Evolutionary conservation across 2,329 filamentous ascomycete species (phyloP).

Genomic region (Aureobasidium pullulans): DNA sequence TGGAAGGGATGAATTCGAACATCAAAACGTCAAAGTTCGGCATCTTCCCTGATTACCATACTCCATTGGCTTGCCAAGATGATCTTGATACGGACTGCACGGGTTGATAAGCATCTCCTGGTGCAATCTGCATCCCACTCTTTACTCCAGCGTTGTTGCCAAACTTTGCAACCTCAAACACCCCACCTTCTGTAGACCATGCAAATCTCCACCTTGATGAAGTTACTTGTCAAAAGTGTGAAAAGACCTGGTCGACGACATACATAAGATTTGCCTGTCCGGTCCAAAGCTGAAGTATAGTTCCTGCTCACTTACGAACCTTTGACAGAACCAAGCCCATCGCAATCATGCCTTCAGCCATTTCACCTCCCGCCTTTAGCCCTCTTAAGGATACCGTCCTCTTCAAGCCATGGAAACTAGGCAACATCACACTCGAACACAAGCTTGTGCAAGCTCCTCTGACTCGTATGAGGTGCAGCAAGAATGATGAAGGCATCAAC

Average conservation of each 20-base stretch:
- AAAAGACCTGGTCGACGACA: no score
- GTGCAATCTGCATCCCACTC: not conserved
- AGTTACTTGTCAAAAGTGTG: not conserved
- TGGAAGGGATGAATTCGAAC: no score
- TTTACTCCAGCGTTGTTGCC: not conserved
- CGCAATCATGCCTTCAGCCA: conserved; percentile 13
- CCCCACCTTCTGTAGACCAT: not conserved
- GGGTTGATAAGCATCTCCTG: not conserved
- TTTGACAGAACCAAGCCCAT: no score
- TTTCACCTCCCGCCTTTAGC: conserved; percentile 15
- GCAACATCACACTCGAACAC: conserved; percentile 42
- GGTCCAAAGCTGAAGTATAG: no score
- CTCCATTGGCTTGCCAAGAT: no score
- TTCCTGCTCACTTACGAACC: no score
- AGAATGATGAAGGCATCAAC: conserved; percentile 34
- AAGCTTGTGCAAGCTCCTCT: conserved; percentile 47
- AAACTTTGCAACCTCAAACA: not conserved
- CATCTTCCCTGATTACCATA: no score
- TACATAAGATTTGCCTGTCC: no score
- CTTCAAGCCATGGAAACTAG: conserved; percentile 29
- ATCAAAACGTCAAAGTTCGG: no score
- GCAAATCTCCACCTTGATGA: not conserved
- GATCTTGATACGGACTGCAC: no score
- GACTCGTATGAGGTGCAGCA: conserved; percentile 39
- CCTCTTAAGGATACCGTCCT: conserved; percentile 21